A percentile compares a stretch with the other conserved stretches of the same genome.
Evolutionary conservation across 148 eudicot species (phyloP).

Genomic region (Diospyros kaki): DNA sequence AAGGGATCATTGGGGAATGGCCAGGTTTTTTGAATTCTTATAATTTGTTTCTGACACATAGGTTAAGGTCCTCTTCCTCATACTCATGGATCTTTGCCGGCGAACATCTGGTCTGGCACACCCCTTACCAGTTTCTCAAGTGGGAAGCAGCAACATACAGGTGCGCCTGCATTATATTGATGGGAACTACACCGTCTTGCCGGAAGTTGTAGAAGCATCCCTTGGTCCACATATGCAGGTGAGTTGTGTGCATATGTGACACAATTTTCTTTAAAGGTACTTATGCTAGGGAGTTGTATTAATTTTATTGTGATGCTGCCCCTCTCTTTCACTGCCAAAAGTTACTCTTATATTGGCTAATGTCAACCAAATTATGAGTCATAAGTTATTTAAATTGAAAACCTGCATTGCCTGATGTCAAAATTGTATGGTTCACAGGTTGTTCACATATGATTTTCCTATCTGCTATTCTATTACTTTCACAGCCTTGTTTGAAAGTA

Average conservation of each 20-base stretch:
- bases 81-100: conserved; percentile 89
- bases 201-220: conserved; percentile 98
- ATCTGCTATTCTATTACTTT: background rate
- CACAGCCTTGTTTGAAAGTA: background rate
- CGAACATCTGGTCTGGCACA: conserved; percentile 76
- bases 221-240: conserved; percentile 99
- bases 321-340: background rate
- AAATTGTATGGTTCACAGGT: background rate
- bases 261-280: background rate
- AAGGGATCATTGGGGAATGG: background rate
- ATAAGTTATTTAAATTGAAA: background rate
- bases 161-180: conserved; percentile 92
- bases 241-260: background rate
- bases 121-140: conserved; percentile 93
- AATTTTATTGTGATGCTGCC: conserved; percentile 1
- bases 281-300: background rate
- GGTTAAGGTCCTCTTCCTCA: conserved; percentile 94
- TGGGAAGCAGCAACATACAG: conserved; percentile 79
- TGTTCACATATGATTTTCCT: background rate
- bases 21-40: background rate
- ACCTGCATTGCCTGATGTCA: background rate
- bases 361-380: background rate
- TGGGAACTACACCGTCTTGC: conserved; percentile 91
- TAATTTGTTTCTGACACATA: conserved; percentile 25
- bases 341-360: background rate